Base-by-base conservation (phyloP, 352 stramenopile genomes). In the Globisporangium okanoganense region DNA sequence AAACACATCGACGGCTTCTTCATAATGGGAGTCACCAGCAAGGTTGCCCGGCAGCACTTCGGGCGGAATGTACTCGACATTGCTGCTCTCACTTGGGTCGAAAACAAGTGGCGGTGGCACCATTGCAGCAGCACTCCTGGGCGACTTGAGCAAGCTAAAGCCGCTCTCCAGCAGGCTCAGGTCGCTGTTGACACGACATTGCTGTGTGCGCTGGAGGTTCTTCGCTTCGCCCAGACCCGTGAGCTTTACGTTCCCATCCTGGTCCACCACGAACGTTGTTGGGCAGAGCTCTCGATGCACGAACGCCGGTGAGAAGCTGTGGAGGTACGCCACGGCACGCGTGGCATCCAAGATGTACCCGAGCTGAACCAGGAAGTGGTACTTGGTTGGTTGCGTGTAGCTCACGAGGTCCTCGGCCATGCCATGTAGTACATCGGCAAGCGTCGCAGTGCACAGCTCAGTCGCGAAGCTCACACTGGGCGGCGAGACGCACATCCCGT, bases 281-380 rank as follows among this genome's bases (percentile, higher is more conserved):
- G 44, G 22, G 8, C 20, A 9, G 22, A 51, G 44, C n/a, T 87
- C 77, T 9, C 78, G 76, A 29, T 88, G 79, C n/a, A 88, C 31
- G 20, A 88, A 79, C 12, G 76, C 70, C 12, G 75, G 76, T 0
- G 68, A 69, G 40, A 87, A 87, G 41, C 69, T 84, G 50, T 88
- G 79, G 7, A 88, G 24, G 25, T 88, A 85, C 12, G 77, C 79
- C 5, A 88, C 66, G 12, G 73, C 72, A 0, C 79, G 72, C 13
- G 75, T 65, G 24, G 70, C 76, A 36, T 87, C 79, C 0, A 85
- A 58, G 72, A 88, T 85, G 53, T 84, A 79, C 13, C 57, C 67
- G 5, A 88, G 52, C 1, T 82, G 44, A 4, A 51, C 44, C 8
- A 51, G 10, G 22, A 51, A 51, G 13, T 33, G 44, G 22, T 51